phyloP scores from a whole-genome alignment of 2,329 filamentous ascomycete species.

The Fusarium zealandicum region DNA sequence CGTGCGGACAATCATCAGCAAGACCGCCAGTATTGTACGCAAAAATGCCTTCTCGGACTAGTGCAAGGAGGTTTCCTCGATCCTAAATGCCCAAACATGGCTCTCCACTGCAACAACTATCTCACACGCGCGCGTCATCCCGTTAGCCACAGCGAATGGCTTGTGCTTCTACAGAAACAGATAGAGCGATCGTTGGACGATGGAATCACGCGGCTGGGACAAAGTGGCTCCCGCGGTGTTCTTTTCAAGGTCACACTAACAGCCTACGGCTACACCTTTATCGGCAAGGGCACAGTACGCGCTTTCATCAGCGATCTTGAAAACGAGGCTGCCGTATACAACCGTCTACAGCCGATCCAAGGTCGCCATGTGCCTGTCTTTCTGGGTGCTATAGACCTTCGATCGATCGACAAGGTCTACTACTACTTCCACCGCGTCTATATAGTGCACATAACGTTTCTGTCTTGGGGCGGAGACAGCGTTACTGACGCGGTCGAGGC shows the following conservation, averaged over 20 bases:
- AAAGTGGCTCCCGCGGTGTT: conserved; percentile 47
- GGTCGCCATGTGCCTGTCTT: conserved; percentile 49
- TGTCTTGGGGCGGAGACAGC: conserved; percentile 47
- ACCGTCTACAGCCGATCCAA: conserved; percentile 45
- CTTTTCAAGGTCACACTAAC: conserved; percentile 53
- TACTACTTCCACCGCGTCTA: conserved; percentile 45
- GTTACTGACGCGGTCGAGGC: not conserved
- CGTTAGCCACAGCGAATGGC: conserved; percentile 40
- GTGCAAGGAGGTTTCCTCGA: conserved; percentile 4
- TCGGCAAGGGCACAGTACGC: conserved; percentile 50
- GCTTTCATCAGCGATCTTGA: conserved; percentile 45
- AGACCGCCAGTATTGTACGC: conserved; percentile 12
- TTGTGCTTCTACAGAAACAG: conserved; percentile 44
- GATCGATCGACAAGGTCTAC: conserved; percentile 42
- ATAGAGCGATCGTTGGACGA: conserved; percentile 42
- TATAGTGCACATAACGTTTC: conserved; percentile 45
- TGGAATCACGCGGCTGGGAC: conserved; percentile 40
- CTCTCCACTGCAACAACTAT: conserved; percentile 40
- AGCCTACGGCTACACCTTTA: conserved; percentile 52
- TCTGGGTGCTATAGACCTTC: conserved; percentile 44
- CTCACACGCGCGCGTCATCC: conserved; percentile 34
- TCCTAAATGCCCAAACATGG: conserved; percentile 22
- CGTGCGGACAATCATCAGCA: not conserved
- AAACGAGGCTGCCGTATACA: conserved; percentile 48
- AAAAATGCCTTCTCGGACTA: conserved; percentile 14